Percentiles rank a stretch among this genome's conserved stretches.
Evolutionary conservation across 2,329 filamentous ascomycete genomes (phyloP).

Genomic region (Setomelanomma holmii): DNA sequence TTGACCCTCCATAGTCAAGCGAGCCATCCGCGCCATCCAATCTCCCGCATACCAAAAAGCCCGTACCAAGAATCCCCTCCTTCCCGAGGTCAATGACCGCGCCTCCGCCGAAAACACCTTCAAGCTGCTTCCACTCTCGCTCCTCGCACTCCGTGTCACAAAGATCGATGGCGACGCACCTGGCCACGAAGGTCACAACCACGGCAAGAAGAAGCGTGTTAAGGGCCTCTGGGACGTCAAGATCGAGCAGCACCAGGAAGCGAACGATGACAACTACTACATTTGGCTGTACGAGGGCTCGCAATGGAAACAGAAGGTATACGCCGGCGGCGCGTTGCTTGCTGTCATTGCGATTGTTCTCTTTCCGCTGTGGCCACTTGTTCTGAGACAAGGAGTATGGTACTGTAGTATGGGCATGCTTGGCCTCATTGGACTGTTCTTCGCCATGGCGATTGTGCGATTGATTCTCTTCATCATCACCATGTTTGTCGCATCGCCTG

Average conservation of each 20-base stretch:
- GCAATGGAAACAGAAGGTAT: slow-evolving; percentile 92
- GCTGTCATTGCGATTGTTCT: slow-evolving; percentile 88
- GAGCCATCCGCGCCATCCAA: slow-evolving; percentile 87
- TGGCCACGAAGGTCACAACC: slow-evolving; percentile 64
- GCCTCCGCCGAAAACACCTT: slow-evolving; percentile 91
- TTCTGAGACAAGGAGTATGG: slow-evolving; percentile 92
- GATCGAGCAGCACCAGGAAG: slow-evolving; percentile 95
- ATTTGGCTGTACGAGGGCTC: slow-evolving; percentile 95
- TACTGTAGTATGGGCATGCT: slow-evolving; percentile 95
- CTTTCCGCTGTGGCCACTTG: slow-evolving; percentile 95
- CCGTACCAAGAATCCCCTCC: slow-evolving; percentile 83
- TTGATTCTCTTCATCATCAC: slow-evolving; percentile 94
- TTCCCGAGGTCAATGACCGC: slow-evolving; percentile 87
- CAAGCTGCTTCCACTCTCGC: slow-evolving; percentile 91
- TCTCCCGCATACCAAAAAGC: slow-evolving; percentile 91
- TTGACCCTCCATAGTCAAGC: slow-evolving; percentile 73
- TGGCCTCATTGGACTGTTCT: slow-evolving; percentile 89
- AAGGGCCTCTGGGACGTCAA: slow-evolving; percentile 97
- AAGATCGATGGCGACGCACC: slow-evolving; percentile 78
- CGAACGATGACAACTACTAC: slow-evolving; percentile 87
- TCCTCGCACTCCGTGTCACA: slow-evolving; percentile 87
- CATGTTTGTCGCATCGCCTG: slow-evolving; percentile 82
- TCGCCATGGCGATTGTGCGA: slow-evolving; percentile 96
- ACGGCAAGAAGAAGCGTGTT: slow-evolving; percentile 74
- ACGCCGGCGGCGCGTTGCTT: slow-evolving; percentile 81